phyloP scores from a whole-genome alignment of 2,329 filamentous ascomycete species.

The Diaporthe caulivora region DNA sequence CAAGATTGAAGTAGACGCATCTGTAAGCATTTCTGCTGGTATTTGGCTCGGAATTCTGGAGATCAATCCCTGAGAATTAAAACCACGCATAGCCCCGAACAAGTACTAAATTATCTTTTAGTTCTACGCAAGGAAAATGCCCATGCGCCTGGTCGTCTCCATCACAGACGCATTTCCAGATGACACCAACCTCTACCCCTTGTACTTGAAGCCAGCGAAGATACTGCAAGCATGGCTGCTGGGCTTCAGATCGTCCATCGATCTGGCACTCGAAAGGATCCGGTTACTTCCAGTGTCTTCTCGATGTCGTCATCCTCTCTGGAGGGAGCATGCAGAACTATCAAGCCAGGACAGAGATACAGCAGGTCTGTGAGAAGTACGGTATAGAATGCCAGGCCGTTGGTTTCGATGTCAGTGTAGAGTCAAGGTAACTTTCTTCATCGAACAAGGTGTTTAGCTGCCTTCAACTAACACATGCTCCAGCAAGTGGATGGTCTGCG shows the following conservation, averaged over 20 bases:
- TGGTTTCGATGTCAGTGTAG: not conserved
- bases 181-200: not conserved
- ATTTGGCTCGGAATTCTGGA: too few species aligned
- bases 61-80: too few species aligned
- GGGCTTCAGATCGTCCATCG: not conserved
- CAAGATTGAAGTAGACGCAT: not conserved
- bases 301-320: not conserved
- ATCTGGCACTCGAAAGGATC: not conserved
- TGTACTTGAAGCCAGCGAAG: not conserved
- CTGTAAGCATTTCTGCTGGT: not conserved
- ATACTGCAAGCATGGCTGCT: not conserved
- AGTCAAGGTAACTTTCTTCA: not conserved
- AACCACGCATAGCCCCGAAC: too few species aligned
- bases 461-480: not conserved
- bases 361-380: not conserved
- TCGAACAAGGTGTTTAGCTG: too few species aligned
- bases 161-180: not conserved
- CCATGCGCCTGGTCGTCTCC: not conserved
- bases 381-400: not conserved
- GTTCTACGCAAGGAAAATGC: not conserved
- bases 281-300: not conserved
- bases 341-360: not conserved
- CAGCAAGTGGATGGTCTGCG: conserved; percentile 17
- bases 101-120: not conserved
- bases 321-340: not conserved